A percentile compares a stretch with the other conserved stretches of the same genome.
Evolutionary conservation across 371 early-diverging fungal genomes (phyloP).

Genomic region (Rhizomucor miehei): DNA sequence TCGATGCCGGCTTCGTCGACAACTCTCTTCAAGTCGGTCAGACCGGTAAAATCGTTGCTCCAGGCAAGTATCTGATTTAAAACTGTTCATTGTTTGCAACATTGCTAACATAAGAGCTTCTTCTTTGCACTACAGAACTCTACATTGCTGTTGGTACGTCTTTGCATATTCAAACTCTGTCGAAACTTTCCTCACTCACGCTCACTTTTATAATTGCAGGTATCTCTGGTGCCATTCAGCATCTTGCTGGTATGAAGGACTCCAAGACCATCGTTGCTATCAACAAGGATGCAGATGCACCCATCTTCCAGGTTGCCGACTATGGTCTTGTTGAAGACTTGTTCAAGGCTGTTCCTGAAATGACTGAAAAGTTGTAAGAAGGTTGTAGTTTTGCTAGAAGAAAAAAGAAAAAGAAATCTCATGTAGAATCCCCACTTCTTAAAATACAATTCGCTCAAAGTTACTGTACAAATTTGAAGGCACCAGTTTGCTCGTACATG

Average conservation of each 20-base stretch:
- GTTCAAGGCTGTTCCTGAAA: constrained; percentile 91
- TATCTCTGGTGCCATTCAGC: constrained; percentile 97
- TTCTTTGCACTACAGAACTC: constrained; percentile 49
- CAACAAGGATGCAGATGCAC: constrained; percentile 98
- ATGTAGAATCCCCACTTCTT: background rate
- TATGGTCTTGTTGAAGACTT: constrained; percentile 96
- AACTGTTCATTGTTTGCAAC: background rate
- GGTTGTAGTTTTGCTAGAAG: no score
- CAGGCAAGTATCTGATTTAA: constrained; percentile 42
- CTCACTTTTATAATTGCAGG: constrained; percentile 39
- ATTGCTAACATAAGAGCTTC: no score
- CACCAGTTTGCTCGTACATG: no score
- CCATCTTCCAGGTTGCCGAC: constrained; percentile 98
- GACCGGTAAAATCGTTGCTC: constrained; percentile 98
- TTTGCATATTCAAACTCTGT: background rate
- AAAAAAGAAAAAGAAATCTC: no score
- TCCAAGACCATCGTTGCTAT: constrained; percentile 97
- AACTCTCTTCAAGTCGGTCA: constrained; percentile 98
- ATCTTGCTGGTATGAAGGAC: constrained; percentile 99
- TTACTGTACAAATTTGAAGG: constrained; percentile 1
- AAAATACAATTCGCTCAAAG: background rate
- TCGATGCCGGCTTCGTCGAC: constrained; percentile 95
- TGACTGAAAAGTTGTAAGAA: constrained; percentile 78
- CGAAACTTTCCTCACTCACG: constrained; percentile 1
- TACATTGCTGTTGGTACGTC: constrained; percentile 87